These are phyloP conservation scores for Phytophthora sp. DNA, from an alignment of 352 stramenopile species.

Conservation along the genomic window DNA sequence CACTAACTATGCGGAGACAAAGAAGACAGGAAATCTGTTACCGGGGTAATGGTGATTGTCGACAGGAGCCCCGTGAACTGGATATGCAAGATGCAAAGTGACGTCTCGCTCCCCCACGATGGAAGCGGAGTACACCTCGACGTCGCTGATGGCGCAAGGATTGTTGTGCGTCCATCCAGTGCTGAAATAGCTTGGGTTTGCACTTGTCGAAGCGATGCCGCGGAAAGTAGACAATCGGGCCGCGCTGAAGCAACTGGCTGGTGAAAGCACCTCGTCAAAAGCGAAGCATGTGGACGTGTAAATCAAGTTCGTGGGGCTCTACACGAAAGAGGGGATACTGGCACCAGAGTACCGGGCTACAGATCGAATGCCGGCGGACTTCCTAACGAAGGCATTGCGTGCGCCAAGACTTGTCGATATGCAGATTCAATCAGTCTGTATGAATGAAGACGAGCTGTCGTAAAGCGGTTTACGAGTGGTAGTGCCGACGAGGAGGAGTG, in stretches of 20 bases:
- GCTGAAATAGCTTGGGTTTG: too few relatives aligned
- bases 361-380: not conserved
- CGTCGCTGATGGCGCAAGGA: too few relatives aligned
- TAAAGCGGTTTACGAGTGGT: not conserved
- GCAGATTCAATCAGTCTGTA: not conserved
- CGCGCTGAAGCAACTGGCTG: not conserved
- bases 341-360: not conserved
- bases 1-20: not conserved
- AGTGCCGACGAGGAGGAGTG: conserved; percentile 1
- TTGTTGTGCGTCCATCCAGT: too few relatives aligned
- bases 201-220: too few relatives aligned
- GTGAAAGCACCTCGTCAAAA: not conserved
- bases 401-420: not conserved
- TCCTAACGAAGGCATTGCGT: not conserved
- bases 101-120: not conserved
- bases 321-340: not conserved
- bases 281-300: not conserved
- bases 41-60: not conserved
- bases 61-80: not conserved
- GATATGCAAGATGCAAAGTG: not conserved
- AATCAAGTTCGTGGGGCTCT: not conserved
- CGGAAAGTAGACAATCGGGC: not conserved
- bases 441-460: not conserved
- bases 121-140: not conserved
- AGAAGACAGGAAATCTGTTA: not conserved